Base-by-base conservation (phyloP, 2,329 filamentous ascomycete species). In the Penicillium vulpinum region DNA sequence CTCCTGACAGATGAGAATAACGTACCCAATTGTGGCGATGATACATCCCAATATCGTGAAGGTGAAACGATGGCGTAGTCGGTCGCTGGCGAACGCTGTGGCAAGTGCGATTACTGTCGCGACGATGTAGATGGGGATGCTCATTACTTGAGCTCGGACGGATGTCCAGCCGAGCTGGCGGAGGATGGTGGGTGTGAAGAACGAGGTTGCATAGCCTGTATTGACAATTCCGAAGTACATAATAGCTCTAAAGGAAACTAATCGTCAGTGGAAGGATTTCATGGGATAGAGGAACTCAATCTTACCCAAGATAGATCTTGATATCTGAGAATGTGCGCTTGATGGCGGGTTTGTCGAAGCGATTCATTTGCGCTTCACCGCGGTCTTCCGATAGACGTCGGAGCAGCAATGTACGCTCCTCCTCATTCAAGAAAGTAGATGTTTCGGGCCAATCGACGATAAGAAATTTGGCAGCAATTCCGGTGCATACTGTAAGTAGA, bases 201-300 rank as follows among this genome's bases (percentile, higher is more conserved):
- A 71, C 11, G 70, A 70, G n/a, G 73, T 68, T n/a, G 76, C 73
- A 63, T 80, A 80, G 11, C 77, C 65, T n/a, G 78, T 76, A 29
- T 75, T 78, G 33, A 79, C 76, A 46, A 87, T 84, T 9, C 86
- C 84, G 78, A 86, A 87, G 64, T 85, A 86, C 33, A 89, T 83
- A 48, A 88, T 77, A 5, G 87, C 62, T 10, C 73, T 75, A 51
- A 16, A 21, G 1, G 26, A 3, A 18, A 18, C 0, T n/a, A 5
- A 13, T 21, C 26, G 44, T 54, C 67, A 15, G 39, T 65, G 64
- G 10, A 10, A 9, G 36, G 2, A 11, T 33, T 5, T 11, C 66
- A 70, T 11, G 21, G 16, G 1, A 24, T 11, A 33, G 5, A 41
- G 15, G 5, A 3, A 51, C 7, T 18, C 5, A 28, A 22, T n/a